phyloP scores from a whole-genome alignment of 768 basidiomycete genomes.

The Grammothele lineata region DNA sequence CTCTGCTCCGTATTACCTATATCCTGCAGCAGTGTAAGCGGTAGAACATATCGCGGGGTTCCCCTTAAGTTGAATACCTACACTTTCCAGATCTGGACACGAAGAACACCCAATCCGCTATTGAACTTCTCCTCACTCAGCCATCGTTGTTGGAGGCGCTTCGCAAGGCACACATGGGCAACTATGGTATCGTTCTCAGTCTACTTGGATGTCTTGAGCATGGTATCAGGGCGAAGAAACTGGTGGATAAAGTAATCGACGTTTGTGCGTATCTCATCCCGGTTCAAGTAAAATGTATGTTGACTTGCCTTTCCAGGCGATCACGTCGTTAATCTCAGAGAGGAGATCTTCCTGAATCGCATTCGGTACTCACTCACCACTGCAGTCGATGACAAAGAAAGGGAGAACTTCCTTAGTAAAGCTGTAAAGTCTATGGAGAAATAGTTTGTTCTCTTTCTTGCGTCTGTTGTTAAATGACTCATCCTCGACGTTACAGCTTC shows the following conservation, averaged over 20 bases:
- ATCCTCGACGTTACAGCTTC: slow-evolving; percentile 47
- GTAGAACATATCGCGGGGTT: background rate
- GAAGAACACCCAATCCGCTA: slow-evolving; percentile 70
- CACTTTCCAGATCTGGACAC: slow-evolving; percentile 53
- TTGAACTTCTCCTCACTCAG: slow-evolving; percentile 78
- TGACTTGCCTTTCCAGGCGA: slow-evolving; percentile 56
- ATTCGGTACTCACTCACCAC: slow-evolving; percentile 82
- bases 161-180: slow-evolving; percentile 88
- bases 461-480: background rate
- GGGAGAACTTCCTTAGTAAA: slow-evolving; percentile 53
- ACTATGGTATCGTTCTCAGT: slow-evolving; percentile 87
- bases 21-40: slow-evolving; percentile 70
- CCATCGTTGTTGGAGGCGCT: slow-evolving; percentile 80
- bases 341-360: slow-evolving; percentile 80
- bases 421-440: slow-evolving; percentile 80
- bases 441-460: slow-evolving; percentile 55
- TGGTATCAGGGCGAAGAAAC: slow-evolving; percentile 77
- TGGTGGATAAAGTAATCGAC: slow-evolving; percentile 91
- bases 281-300: background rate
- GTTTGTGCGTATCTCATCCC: slow-evolving; percentile 36
- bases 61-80: background rate
- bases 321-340: slow-evolving; percentile 87
- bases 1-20: slow-evolving; percentile 73
- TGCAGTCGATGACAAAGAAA: slow-evolving; percentile 54
- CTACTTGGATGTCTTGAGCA: slow-evolving; percentile 90